Conservation (phyloP, 2,329 filamentous ascomycete species). For the Aspergillus sp. region DNA sequence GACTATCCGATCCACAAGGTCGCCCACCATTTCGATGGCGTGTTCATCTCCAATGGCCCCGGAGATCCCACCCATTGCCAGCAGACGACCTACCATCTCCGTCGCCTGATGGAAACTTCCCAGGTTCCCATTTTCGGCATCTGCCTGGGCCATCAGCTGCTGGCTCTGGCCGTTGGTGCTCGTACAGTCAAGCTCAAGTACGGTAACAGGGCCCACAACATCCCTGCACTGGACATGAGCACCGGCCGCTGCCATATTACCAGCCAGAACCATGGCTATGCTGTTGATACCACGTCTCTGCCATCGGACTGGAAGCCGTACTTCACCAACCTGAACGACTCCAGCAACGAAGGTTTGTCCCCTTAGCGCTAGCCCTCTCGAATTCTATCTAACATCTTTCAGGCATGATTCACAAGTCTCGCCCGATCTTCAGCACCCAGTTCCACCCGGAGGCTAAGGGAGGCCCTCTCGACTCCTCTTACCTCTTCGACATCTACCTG, state of each 20-base stretch:
- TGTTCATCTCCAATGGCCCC: slow-evolving; percentile 98
- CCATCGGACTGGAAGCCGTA: slow-evolving; percentile 89
- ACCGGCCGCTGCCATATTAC: slow-evolving; percentile 98
- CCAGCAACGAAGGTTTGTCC: slow-evolving; percentile 71
- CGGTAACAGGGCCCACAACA: slow-evolving; percentile 97
- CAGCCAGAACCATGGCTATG: slow-evolving; percentile 96
- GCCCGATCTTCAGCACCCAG: slow-evolving; percentile 95
- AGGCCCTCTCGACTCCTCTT: slow-evolving; percentile 88
- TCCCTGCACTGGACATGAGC: slow-evolving; percentile 85
- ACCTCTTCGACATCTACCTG: slow-evolving; percentile 93
- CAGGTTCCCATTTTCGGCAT: slow-evolving; percentile 94
- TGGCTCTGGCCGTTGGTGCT: slow-evolving; percentile 80
- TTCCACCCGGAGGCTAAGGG: slow-evolving; percentile 99
- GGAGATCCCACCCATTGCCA: slow-evolving; percentile 97
- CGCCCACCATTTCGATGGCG: slow-evolving; percentile 91
- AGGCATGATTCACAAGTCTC: slow-evolving; percentile 79
- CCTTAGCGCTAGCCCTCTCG: slow-evolving; percentile 8
- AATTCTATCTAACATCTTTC: slow-evolving; percentile 4
- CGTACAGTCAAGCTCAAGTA: slow-evolving; percentile 97
- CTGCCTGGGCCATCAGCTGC: slow-evolving; percentile 91
- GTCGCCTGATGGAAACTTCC: slow-evolving; percentile 81
- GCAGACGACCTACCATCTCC: slow-evolving; percentile 85
- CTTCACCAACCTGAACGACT: slow-evolving; percentile 97
- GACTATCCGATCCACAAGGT: slow-evolving; percentile 98
- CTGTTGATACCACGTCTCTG: slow-evolving; percentile 76